phyloP scores from a whole-genome alignment of 1,284 basidiomycete species.

The Ganoderma sp. region DNA sequence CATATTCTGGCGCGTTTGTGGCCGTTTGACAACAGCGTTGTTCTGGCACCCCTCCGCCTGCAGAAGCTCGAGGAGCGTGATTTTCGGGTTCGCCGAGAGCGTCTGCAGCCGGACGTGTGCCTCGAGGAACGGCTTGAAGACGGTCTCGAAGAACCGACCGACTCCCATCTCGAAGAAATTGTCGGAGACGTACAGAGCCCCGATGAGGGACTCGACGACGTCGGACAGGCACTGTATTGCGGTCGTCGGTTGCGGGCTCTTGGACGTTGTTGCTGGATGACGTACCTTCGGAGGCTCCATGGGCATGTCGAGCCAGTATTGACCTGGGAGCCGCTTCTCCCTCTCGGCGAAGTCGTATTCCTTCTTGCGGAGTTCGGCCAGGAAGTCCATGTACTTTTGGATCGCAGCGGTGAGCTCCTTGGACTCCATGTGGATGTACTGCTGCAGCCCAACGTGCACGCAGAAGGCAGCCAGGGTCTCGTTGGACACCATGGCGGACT shows the following conservation, averaged over 20 bases:
- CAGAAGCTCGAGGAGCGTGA: slow-evolving; percentile 71
- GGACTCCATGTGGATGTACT: slow-evolving; percentile 65
- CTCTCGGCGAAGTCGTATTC: slow-evolving; percentile 54
- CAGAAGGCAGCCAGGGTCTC: slow-evolving; percentile 74
- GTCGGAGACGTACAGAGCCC: slow-evolving; percentile 78
- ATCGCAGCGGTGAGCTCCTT: slow-evolving; percentile 56
- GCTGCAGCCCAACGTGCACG: slow-evolving; percentile 67
- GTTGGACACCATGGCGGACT: slow-evolving; percentile 86
- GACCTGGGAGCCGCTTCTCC: slow-evolving; percentile 60
- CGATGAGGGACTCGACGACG: slow-evolving; percentile 76
- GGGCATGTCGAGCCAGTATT: slow-evolving; percentile 70
- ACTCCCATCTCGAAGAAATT: slow-evolving; percentile 63
- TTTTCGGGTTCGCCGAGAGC: slow-evolving; percentile 75
- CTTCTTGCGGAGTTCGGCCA: slow-evolving; percentile 53
- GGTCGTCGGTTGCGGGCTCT: neutral
- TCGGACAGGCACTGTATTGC: slow-evolving; percentile 69
- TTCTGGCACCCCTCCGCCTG: slow-evolving; percentile 71
- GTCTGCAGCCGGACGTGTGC: slow-evolving; percentile 71
- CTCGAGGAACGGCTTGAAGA: slow-evolving; percentile 77
- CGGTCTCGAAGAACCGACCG: slow-evolving; percentile 66
- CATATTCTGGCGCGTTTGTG: slow-evolving; percentile 20
- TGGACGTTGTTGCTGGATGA: neutral
- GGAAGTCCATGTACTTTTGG: slow-evolving; percentile 55
- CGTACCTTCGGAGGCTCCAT: slow-evolving; percentile 76
- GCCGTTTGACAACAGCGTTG: slow-evolving; percentile 58